Conservation (phyloP, 2,329 filamentous ascomycete genomes). For the Talaromyces albobiverticillius region DNA sequence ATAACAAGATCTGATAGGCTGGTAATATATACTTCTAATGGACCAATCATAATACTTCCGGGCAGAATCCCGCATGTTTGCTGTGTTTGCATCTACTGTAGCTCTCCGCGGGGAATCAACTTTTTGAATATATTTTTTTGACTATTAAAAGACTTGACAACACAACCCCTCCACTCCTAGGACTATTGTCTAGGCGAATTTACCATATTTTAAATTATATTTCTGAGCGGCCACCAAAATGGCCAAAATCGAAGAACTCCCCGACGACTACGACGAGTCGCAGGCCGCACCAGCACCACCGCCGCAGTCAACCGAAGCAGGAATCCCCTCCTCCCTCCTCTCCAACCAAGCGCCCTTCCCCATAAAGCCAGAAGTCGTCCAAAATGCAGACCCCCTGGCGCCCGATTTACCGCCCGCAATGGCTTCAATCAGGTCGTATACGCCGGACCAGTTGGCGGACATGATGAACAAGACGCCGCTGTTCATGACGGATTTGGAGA, state of each 20-base stretch:
- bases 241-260: slow-evolving; percentile 52
- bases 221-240: slow-evolving; percentile 39
- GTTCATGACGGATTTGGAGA: slow-evolving; percentile 90
- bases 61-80: slow-evolving; percentile 8
- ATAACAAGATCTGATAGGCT: neutral
- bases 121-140: neutral
- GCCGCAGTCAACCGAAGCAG: slow-evolving; percentile 11
- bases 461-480: slow-evolving; percentile 73
- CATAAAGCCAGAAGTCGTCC: slow-evolving; percentile 35
- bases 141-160: neutral
- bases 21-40: neutral
- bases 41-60: neutral
- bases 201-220: too few relatives aligned
- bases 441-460: slow-evolving; percentile 58
- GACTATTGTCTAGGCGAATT: too few relatives aligned
- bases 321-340: slow-evolving; percentile 2
- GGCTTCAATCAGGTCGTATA: slow-evolving; percentile 55
- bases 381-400: slow-evolving; percentile 29
- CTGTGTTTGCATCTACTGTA: slow-evolving; percentile 12
- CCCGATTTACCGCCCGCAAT: slow-evolving; percentile 57
- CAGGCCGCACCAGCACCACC: slow-evolving; percentile 40
- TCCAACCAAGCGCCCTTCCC: slow-evolving; percentile 35
- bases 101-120: slow-evolving; percentile 1
- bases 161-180: too few relatives aligned
- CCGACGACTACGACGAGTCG: slow-evolving; percentile 50